Evolutionary conservation across 2,329 filamentous ascomycete genomes (phyloP), one percentile per base, ranked within the genome.

Genomic region (Cadophora luteo-olivacea): DNA sequence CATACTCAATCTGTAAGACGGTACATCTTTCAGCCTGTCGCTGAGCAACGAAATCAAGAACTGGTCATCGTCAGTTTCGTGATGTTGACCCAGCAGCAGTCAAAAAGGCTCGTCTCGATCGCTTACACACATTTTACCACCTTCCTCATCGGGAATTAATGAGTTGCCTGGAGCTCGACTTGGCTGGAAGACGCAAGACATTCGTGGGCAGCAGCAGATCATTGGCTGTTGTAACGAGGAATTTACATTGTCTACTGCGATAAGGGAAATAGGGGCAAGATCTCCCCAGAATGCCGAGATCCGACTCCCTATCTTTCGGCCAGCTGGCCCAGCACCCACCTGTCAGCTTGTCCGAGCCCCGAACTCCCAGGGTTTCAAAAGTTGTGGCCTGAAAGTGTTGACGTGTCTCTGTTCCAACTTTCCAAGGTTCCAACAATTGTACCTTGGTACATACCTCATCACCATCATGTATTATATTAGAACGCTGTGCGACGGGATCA

Each of bases 301-400:
- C 57, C 22, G 33, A 22, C 11, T 38, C 57, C 22, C 36, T 60
- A 25, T 25, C 57, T 60, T 29, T 3, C 29, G 29, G 29, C 29
- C 3, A 29, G 29, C 38, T 24, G 1, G 16, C 7, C 33, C 32
- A 58, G n/a, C 55, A 22, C 55, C 3, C 33, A 25, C 55, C 29
- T 22, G 55, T 38, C 54, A 57, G 29, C 54, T n/a, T n/a, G 8
- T 57, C 55, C 55, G 55, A 58, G 55, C 33, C 33, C 55, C 55
- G 32, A 38, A 58, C 55, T 38, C 32, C 19, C 19, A 9, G 33
- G 19, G 55, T 58, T 58, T 58, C 55, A 58, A 58, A 58, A 38
- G 55, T 58, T 58, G 55, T 58, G 55, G 55, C 55, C 55, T 58
- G 33, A 58, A 58, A 33, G 19, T 58, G 54, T 33, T 32, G 33